phyloP scores from a whole-genome alignment of 306 rosid species.

The Begonia fuchsioides region DNA sequence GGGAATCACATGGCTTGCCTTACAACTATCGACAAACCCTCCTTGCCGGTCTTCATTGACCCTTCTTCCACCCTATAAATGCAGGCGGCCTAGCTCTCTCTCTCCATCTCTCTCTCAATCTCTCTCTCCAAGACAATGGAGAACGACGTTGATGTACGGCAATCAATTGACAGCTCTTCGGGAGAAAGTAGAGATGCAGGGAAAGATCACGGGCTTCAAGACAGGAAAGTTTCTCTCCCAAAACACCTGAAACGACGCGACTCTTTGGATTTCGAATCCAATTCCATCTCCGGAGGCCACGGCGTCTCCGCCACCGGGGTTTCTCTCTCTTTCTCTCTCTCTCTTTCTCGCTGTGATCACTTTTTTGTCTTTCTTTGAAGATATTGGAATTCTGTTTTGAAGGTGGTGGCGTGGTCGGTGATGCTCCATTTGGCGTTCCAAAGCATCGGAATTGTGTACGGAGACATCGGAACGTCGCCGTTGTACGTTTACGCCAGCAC shows the following conservation, averaged over 20 bases:
- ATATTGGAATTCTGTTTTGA: neutral
- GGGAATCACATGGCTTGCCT: no score
- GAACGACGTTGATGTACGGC: no score
- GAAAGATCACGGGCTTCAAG: neutral
- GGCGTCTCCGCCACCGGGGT: slow-evolving; percentile 21
- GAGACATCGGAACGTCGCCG: slow-evolving; percentile 31
- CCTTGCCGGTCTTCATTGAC: no score
- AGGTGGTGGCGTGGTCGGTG: slow-evolving; percentile 18
- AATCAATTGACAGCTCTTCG: no score
- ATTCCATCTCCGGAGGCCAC: slow-evolving; percentile 9
- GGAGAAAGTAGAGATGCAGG: neutral
- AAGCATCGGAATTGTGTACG: slow-evolving; percentile 25
- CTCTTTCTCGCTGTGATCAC: neutral
- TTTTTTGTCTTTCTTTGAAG: no score
- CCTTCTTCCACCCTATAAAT: no score
- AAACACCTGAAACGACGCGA: slow-evolving; percentile 24
- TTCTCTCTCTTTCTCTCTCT: neutral
- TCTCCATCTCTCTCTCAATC: no score
- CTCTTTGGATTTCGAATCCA: slow-evolving; percentile 33
- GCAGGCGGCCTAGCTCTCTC: no score
- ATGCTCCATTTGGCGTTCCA: slow-evolving; percentile 28
- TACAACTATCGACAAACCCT: no score
- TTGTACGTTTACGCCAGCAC: slow-evolving; percentile 19
- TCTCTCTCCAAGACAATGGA: no score
- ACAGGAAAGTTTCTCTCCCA: slow-evolving; percentile 15